Percentiles rank a stretch among this genome's conserved stretches.
Conservation (phyloP, 352 stramenopile genomes). For the Blastocystis sp. region DNA sequence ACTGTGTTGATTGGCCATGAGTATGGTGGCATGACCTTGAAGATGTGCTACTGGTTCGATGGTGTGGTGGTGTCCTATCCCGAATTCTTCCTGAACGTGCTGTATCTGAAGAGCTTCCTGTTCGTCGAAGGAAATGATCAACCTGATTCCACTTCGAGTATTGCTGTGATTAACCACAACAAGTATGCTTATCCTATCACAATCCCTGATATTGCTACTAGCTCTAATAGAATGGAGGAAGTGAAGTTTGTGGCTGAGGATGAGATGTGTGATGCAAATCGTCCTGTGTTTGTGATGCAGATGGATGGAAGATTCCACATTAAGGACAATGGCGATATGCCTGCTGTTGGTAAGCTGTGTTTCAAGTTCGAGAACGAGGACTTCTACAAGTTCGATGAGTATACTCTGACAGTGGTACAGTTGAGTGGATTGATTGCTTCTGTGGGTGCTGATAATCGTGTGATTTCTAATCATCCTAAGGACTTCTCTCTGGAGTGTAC, state of each 20-base stretch:
- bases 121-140: constrained; percentile 13
- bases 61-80: constrained; percentile 45
- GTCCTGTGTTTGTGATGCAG: constrained; percentile 27
- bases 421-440: neutral
- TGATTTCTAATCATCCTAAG: constrained; percentile 39
- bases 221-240: neutral
- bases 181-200: constrained; percentile 39
- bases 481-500: constrained; percentile 1
- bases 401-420: constrained; percentile 31
- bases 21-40: neutral
- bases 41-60: constrained; percentile 61
- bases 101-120: constrained; percentile 41
- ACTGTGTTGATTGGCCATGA: neutral
- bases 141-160: neutral
- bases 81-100: constrained; percentile 28
- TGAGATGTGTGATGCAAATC: constrained; percentile 7
- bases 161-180: constrained; percentile 51
- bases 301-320: constrained; percentile 11
- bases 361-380: constrained; percentile 60
- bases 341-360: neutral
- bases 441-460: constrained; percentile 8
- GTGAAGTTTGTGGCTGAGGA: constrained; percentile 47
- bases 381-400: constrained; percentile 52
- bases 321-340: constrained; percentile 54
- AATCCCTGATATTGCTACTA: neutral